Conservation (phyloP, 1,139 yeast genomes). For the Pneumocystis canis region DNA sequence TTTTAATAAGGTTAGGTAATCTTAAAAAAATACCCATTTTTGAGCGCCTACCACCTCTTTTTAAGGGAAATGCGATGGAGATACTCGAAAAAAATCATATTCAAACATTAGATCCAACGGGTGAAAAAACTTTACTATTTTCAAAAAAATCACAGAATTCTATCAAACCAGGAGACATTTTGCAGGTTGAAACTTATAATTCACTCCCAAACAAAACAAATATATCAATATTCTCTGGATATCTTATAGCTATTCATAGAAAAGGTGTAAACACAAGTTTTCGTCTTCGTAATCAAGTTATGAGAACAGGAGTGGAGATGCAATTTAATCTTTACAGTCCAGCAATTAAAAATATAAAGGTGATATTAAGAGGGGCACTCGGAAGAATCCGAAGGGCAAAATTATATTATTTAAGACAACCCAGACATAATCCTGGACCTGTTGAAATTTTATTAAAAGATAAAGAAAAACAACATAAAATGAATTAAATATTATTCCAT, state of each 20-base stretch:
- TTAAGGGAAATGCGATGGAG: background rate
- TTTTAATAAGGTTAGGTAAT: background rate
- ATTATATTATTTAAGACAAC: slow-evolving; percentile 23
- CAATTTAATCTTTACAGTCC: slow-evolving; percentile 17
- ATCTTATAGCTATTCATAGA: slow-evolving; percentile 17
- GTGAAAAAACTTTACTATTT: slow-evolving; percentile 6
- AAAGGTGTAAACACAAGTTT: slow-evolving; percentile 18
- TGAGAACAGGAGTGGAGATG: slow-evolving; percentile 18
- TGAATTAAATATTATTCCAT: background rate
- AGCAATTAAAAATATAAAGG: slow-evolving; percentile 14
- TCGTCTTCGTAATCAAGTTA: slow-evolving; percentile 16
- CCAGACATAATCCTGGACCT: slow-evolving; percentile 8
- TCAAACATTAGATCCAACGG: slow-evolving; percentile 4
- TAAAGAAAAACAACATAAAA: background rate
- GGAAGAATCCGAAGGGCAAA: slow-evolving; percentile 17
- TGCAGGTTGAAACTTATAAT: slow-evolving; percentile 11
- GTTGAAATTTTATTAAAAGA: slow-evolving; percentile 8
- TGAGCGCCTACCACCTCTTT: background rate
- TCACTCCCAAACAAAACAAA: slow-evolving; percentile 8
- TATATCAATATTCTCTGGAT: slow-evolving; percentile 16
- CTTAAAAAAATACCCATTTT: background rate
- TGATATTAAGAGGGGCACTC: slow-evolving; percentile 15
- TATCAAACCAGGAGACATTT: slow-evolving; percentile 11
- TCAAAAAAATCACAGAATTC: slow-evolving; percentile 5
- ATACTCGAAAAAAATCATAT: background rate